phyloP scores from a whole-genome alignment of 139 green algal species.

The Coccomyxa sp. region DNA sequence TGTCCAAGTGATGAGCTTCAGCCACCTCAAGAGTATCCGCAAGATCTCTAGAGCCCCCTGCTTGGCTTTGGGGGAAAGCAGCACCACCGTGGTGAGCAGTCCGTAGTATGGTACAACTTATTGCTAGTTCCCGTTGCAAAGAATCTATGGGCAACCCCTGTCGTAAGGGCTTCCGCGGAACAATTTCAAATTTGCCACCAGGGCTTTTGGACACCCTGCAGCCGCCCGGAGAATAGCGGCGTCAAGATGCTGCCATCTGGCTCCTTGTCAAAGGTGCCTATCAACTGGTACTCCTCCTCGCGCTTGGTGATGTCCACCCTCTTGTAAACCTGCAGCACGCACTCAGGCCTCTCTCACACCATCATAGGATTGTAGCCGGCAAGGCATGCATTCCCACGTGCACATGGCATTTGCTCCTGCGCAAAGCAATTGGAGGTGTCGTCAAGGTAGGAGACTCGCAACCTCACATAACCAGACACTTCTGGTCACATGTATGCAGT shows the following conservation, averaged over 20 bases:
- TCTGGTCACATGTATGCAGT: neutral
- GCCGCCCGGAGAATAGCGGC: constrained; percentile 4
- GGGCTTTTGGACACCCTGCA: neutral
- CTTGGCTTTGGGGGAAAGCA: no score
- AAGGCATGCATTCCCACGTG: neutral
- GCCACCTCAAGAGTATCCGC: no score
- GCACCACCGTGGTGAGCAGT: no score
- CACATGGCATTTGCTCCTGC: neutral
- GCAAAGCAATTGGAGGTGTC: neutral
- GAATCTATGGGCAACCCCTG: no score
- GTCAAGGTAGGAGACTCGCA: neutral
- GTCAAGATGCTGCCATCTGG: constrained; percentile 13
- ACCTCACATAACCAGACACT: neutral
- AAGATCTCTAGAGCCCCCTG: no score
- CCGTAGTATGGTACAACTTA: no score
- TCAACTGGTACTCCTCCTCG: constrained; percentile 38
- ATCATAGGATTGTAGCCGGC: neutral
- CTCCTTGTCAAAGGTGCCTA: constrained; percentile 36
- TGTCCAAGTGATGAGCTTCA: no score
- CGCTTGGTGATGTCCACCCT: constrained; percentile 30
- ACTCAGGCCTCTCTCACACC: neutral
- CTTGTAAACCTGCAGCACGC: constrained; percentile 30
- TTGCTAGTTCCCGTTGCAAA: no score
- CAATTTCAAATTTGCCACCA: neutral
- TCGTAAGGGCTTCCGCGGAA: no score